Evolutionary conservation across 129 eudicot genomes (phyloP).

Genomic region (Escallonia herrerae): DNA sequence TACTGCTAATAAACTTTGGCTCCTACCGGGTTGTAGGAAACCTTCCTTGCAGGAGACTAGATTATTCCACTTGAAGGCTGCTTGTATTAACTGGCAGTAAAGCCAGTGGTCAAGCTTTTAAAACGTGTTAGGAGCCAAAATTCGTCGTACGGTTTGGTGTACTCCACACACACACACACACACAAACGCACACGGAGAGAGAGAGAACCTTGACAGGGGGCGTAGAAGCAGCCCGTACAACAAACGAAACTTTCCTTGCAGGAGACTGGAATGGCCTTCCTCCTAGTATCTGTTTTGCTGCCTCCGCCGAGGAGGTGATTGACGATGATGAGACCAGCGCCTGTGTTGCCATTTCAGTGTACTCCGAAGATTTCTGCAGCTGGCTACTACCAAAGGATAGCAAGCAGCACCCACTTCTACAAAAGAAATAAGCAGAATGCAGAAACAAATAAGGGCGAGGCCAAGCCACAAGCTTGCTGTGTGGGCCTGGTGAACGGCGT

Average conservation of each 20-base stretch:
- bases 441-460: constrained; percentile 31
- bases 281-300: constrained; percentile 60
- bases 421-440: constrained; percentile 9
- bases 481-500: constrained; percentile 40
- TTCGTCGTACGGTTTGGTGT: too few species aligned
- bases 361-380: background rate
- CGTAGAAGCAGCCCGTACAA: constrained; percentile 74
- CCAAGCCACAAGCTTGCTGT: constrained; percentile 17
- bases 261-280: constrained; percentile 41
- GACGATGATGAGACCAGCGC: constrained; percentile 90
- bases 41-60: too few species aligned
- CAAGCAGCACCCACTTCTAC: background rate
- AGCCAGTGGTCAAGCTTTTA: too few species aligned
- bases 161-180: too few species aligned
- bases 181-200: background rate
- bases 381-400: constrained; percentile 9
- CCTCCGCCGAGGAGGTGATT: constrained; percentile 69
- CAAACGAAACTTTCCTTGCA: constrained; percentile 58
- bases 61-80: too few species aligned
- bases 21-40: too few species aligned
- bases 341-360: constrained; percentile 68
- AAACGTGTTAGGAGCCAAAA: too few species aligned
- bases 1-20: too few species aligned
- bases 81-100: too few species aligned
- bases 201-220: constrained; percentile 88